Base-by-base conservation (phyloP, 257 asterid species). In the Petrea volubilis region DNA sequence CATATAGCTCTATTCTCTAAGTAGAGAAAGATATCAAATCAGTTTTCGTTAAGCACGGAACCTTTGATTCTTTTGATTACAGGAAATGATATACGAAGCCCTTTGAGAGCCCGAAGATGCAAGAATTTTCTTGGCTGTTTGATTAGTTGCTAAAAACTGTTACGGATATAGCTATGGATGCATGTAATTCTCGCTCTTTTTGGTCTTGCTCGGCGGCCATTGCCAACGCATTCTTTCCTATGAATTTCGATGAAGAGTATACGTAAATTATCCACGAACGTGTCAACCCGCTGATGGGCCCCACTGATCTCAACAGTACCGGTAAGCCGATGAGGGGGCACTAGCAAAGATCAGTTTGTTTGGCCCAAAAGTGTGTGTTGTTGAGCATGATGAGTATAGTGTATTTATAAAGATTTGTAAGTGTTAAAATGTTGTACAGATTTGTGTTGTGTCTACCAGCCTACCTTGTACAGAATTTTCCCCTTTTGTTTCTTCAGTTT, bases 51-150 rank as follows among this genome's bases (percentile, higher is more conserved):
- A 10, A 46, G 18, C n/a, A 46, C 21, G n/a, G 7, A 57, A n/a
- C 12, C 20, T 44, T 43, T 29, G 38, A 6, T 60, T 21, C 67
- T 56, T 49, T 51, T 29, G n/a, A 74, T 51, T 68, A 63, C 88
- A 89, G 96, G 91, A 84, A 75, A 89, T 89, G 96, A 44, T 78
- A 34, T 89, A 84, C 24, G 84, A 86, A 77, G 76, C 73, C 71
- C 74, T 80, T 14, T 82, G 83, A 82, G 43, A 36, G 15, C 64
- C 38, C 56, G 28, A 7, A 60, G 43, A 66, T 13, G 58, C 68
- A 7, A n/a, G 20, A 14, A 20, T 60, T n/a, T 58, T 56, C 59
- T 11, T 40, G 60, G 49, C 33, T 15, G 34, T 20, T 56, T 38
- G 15, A 50, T 77, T 20, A 46, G 15, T 18, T 27, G 57, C 72